A percentile compares a stretch with the other conserved stretches of the same genome.
These are phyloP conservation scores for Botryobasidium botryosum DNA, from an alignment of 768 basidiomycete species.

Conservation along the genomic window DNA sequence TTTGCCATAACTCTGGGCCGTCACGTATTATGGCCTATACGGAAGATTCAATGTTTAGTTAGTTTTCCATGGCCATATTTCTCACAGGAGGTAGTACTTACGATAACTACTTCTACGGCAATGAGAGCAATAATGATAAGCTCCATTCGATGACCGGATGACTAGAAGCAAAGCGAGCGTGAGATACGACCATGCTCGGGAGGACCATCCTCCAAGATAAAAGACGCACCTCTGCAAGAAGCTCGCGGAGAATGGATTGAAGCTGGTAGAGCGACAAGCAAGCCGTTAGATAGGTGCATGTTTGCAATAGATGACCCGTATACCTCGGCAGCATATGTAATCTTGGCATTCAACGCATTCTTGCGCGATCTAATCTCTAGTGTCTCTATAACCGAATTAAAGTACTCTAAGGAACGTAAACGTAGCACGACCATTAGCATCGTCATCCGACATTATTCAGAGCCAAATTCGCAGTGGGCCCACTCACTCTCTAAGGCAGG, in stretches of 20 bases:
- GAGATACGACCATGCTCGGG: too few relatives aligned
- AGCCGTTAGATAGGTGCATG: too few relatives aligned
- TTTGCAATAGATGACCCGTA: neutral
- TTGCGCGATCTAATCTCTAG: conserved; percentile 76
- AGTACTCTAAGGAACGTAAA: conserved; percentile 36
- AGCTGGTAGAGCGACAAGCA: conserved; percentile 27
- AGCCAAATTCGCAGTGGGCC: neutral
- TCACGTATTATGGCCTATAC: conserved; percentile 14
- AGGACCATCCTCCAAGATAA: too few relatives aligned
- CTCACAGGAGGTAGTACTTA: conserved; percentile 19
- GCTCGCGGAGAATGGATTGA: conserved; percentile 75
- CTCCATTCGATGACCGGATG: conserved; percentile 84
- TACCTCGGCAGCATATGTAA: conserved; percentile 74
- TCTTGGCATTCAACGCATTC: conserved; percentile 75
- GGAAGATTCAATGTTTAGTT: neutral
- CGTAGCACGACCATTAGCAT: neutral
- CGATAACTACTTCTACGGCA: conserved; percentile 87
- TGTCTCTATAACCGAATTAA: conserved; percentile 69
- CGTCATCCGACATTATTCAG: neutral
- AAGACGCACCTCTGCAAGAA: conserved; percentile 66
- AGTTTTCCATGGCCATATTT: neutral
- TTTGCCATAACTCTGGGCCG: conserved; percentile 15
- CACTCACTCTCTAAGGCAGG: conserved; percentile 67
- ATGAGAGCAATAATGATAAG: conserved; percentile 89
- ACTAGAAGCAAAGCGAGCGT: conserved; percentile 29